A percentile compares a stretch with the other conserved stretches of the same genome.
Evolutionary conservation across 495 filamentous ascomycete species (phyloP).

Genomic region (Aspergillus baeticus): DNA sequence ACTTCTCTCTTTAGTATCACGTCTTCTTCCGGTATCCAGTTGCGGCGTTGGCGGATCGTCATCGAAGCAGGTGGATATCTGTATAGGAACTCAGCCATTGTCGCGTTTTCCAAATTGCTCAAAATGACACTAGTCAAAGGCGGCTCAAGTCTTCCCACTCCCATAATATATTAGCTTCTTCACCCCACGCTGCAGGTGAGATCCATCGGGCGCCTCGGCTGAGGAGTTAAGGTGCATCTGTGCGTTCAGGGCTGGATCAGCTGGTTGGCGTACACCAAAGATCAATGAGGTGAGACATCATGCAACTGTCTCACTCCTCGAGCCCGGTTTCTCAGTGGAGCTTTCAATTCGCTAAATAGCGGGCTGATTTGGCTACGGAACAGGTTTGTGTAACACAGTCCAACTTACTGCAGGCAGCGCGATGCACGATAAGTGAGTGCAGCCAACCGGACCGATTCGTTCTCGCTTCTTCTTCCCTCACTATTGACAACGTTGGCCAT

Average conservation of each 20-base stretch:
- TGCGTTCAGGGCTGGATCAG: not conserved
- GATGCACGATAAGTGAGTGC: not conserved
- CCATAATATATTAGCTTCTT: not conserved
- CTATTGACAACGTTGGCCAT: not conserved
- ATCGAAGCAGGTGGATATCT: not conserved
- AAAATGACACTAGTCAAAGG: not conserved
- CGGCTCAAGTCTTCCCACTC: not conserved
- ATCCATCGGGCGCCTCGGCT: not conserved
- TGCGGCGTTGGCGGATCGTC: conserved; percentile 2
- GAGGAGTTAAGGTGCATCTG: not conserved
- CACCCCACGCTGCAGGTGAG: not conserved
- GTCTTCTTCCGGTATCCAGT: conserved; percentile 3
- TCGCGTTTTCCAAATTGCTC: not conserved
- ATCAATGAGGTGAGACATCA: not conserved
- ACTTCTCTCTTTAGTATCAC: not conserved
- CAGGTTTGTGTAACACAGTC: not conserved
- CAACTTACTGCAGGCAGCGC: not conserved
- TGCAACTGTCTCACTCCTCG: not conserved
- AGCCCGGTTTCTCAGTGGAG: not conserved
- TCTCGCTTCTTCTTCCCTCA: not conserved
- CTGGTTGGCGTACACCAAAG: not conserved
- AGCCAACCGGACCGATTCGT: not conserved
- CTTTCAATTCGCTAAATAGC: not conserved
- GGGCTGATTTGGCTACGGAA: not conserved
- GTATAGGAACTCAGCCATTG: not conserved